Evolutionary conservation across 352 stramenopile species (phyloP).

Genomic region (Phytophthora quininea): DNA sequence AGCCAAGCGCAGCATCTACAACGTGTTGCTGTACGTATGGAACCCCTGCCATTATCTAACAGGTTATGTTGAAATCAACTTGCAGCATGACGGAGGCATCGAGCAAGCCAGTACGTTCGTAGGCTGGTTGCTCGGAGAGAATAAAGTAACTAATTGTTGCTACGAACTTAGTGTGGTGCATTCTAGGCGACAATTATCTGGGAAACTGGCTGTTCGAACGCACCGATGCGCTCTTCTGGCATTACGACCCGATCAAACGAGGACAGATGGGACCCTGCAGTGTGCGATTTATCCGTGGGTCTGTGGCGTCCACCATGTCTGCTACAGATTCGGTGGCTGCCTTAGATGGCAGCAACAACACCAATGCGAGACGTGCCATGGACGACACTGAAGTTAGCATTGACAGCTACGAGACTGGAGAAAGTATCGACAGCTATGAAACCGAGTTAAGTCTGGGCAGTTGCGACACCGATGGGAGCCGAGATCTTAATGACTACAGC

Average conservation of each 20-base stretch:
- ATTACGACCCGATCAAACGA: slow-evolving; percentile 44
- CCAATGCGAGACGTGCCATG: not conserved
- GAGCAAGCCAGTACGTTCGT: slow-evolving; percentile 48
- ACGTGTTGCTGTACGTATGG: slow-evolving; percentile 39
- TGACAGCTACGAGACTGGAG: slow-evolving; percentile 20
- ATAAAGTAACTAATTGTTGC: not conserved
- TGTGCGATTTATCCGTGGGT: slow-evolving; percentile 34
- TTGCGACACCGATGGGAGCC: slow-evolving; percentile 11
- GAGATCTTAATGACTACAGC: slow-evolving; percentile 14
- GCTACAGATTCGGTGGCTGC: slow-evolving; percentile 23
- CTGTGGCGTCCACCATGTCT: slow-evolving; percentile 30
- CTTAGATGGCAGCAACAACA: slow-evolving; percentile 21
- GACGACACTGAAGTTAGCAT: slow-evolving; percentile 13
- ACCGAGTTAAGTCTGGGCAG: slow-evolving; percentile 23
- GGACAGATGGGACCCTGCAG: slow-evolving; percentile 23
- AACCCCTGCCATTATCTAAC: slow-evolving; percentile 53
- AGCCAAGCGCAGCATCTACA: slow-evolving; percentile 50
- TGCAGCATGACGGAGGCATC: slow-evolving; percentile 46
- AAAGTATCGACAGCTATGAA: slow-evolving; percentile 17
- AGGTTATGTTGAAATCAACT: slow-evolving; percentile 52
- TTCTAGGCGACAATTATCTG: slow-evolving; percentile 49
- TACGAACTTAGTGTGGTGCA: slow-evolving; percentile 43
- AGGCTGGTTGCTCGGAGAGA: not conserved
- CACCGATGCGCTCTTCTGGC: slow-evolving; percentile 47
- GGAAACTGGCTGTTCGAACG: slow-evolving; percentile 47